These are phyloP conservation scores for Pseudocercospora ulei DNA, from an alignment of 2,329 filamentous ascomycete genomes.

Conservation along the genomic window DNA sequence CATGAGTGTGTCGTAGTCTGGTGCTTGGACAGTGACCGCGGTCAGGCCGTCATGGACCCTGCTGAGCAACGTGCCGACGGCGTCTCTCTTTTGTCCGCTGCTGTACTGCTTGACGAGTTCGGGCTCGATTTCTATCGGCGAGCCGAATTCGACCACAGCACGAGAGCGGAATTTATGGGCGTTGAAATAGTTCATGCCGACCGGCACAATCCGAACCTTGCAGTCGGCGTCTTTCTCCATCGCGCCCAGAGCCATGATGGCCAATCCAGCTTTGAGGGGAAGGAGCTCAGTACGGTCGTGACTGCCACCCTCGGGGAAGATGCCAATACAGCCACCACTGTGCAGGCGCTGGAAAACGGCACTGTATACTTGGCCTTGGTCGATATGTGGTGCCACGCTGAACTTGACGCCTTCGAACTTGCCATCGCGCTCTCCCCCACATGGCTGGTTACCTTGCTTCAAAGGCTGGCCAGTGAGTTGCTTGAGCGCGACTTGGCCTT, in stretches of 20 bases:
- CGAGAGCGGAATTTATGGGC: conserved; percentile 95
- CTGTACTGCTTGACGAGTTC: conserved; percentile 81
- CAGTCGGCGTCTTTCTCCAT: conserved; percentile 76
- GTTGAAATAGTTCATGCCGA: conserved; percentile 99
- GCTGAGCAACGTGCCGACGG: conserved; percentile 75
- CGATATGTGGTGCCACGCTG: conserved; percentile 83
- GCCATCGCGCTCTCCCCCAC: conserved; percentile 48
- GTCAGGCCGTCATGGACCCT: conserved; percentile 76
- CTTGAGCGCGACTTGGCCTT: conserved; percentile 59
- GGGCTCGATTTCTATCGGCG: conserved; percentile 70
- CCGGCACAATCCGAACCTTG: conserved; percentile 86
- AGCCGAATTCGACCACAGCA: conserved; percentile 90
- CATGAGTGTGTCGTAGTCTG: conserved; percentile 95
- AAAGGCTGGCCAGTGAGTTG: conserved; percentile 61
- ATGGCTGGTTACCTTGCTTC: conserved; percentile 50
- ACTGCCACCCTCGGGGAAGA: conserved; percentile 93
- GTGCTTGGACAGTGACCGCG: conserved; percentile 81
- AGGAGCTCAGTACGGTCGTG: conserved; percentile 87
- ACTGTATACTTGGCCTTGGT: conserved; percentile 88
- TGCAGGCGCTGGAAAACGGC: conserved; percentile 79
- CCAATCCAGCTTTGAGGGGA: conserved; percentile 89
- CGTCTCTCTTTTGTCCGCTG: conserved; percentile 70
- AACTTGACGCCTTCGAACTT: conserved; percentile 66
- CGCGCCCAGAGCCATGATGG: conserved; percentile 92
- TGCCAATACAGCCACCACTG: conserved; percentile 79